Evolutionary conservation across 106 monocot genomes (phyloP).

Genomic region (Narthecium ossifragum): DNA sequence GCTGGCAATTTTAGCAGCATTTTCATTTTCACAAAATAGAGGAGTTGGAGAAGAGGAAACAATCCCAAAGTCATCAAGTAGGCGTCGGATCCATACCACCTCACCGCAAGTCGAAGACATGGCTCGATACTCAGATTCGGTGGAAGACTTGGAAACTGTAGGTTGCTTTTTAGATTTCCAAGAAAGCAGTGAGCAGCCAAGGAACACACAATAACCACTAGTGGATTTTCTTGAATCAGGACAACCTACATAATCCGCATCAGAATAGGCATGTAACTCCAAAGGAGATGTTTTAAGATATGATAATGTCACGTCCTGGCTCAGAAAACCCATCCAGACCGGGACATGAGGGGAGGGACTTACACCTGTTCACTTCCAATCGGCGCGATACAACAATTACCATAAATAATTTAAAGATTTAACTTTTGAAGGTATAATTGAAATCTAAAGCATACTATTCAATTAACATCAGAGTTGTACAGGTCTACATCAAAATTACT

Average conservation of each 20-base stretch:
- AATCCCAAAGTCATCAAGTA: background rate
- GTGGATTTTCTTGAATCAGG: background rate
- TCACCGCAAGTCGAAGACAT: background rate
- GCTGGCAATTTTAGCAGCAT: background rate
- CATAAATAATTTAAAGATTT: too few relatives aligned
- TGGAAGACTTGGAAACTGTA: background rate
- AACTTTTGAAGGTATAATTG: too few relatives aligned
- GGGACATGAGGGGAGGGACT: too few relatives aligned
- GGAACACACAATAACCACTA: background rate
- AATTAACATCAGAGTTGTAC: too few relatives aligned
- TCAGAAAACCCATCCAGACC: too few relatives aligned
- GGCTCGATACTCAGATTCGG: slow-evolving; percentile 4
- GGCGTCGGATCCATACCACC: background rate
- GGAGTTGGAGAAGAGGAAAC: background rate
- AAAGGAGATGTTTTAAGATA: background rate
- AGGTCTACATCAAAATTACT: too few relatives aligned
- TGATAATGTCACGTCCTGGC: too few relatives aligned
- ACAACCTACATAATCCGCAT: slow-evolving; percentile 1
- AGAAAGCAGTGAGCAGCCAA: slow-evolving; percentile 1
- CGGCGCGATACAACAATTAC: too few relatives aligned
- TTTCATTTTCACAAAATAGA: slow-evolving; percentile 1
- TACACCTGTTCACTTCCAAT: too few relatives aligned
- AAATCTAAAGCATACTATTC: too few relatives aligned
- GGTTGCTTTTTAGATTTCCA: background rate
- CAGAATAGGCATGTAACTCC: background rate